Conservation (phyloP, 2,329 filamentous ascomycete genomes). For the Amauroascus niger region DNA sequence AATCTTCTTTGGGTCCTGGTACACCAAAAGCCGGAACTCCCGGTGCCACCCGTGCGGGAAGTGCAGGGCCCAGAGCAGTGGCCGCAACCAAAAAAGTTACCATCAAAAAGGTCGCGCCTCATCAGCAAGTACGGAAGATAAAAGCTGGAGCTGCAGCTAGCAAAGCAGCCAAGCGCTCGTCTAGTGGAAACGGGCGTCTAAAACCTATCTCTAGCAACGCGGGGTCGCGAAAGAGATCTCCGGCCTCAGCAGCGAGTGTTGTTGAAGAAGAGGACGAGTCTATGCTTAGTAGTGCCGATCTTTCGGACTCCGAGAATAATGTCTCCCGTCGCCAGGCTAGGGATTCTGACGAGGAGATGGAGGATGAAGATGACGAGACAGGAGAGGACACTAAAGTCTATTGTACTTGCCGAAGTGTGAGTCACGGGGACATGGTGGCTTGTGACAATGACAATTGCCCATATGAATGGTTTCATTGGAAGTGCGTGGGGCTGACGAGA, state of each 20-base stretch:
- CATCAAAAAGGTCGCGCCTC: slow-evolving; percentile 48
- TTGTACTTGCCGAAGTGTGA: slow-evolving; percentile 56
- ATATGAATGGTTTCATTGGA: slow-evolving; percentile 59
- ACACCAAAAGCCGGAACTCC: slow-evolving; percentile 53
- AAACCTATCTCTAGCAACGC: slow-evolving; percentile 21
- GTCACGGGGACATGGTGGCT: slow-evolving; percentile 58
- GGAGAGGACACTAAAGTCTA: slow-evolving; percentile 54
- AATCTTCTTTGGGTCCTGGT: slow-evolving; percentile 53
- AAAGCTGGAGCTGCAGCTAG: slow-evolving; percentile 27
- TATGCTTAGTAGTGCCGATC: slow-evolving; percentile 43
- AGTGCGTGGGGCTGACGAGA: slow-evolving; percentile 52
- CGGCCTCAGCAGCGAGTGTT: slow-evolving; percentile 29
- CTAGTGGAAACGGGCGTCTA: slow-evolving; percentile 32
- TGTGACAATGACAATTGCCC: slow-evolving; percentile 57
- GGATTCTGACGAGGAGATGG: slow-evolving; percentile 35
- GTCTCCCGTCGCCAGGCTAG: slow-evolving; percentile 19
- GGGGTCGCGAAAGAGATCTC: slow-evolving; percentile 33
- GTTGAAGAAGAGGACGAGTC: slow-evolving; percentile 45
- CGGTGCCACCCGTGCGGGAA: slow-evolving; percentile 46
- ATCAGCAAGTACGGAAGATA: slow-evolving; percentile 40
- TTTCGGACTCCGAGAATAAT: slow-evolving; percentile 39
- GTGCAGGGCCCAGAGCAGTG: slow-evolving; percentile 44
- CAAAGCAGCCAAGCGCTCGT: slow-evolving; percentile 36
- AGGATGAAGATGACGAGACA: slow-evolving; percentile 42
- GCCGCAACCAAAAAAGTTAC: slow-evolving; percentile 36